Conservation (phyloP, 2,329 filamentous ascomycete genomes). For the Alternaria arborescens region DNA sequence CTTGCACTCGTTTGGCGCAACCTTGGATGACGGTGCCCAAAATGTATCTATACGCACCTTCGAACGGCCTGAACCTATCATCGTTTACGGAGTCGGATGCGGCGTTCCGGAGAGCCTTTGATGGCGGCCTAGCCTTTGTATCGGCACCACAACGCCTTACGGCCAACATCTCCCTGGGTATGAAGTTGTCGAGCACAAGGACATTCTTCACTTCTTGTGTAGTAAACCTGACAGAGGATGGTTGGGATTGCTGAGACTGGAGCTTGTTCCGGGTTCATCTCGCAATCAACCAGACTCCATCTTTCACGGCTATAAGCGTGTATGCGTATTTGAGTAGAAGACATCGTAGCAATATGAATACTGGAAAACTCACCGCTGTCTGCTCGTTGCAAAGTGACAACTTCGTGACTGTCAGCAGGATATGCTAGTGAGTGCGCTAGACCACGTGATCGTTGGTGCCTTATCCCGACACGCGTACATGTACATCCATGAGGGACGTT, state of each 20-base stretch:
- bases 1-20: constrained; percentile 14
- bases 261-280: constrained; percentile 5
- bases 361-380: neutral
- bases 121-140: constrained; percentile 6
- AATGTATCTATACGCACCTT: constrained; percentile 29
- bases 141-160: constrained; percentile 11
- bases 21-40: constrained; percentile 19
- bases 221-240: constrained; percentile 19
- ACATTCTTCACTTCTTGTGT: constrained; percentile 31
- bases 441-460: neutral
- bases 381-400: neutral
- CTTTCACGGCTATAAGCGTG: constrained; percentile 15
- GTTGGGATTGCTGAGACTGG: constrained; percentile 1
- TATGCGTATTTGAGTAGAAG: constrained; percentile 15
- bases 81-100: constrained; percentile 18
- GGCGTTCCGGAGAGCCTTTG: constrained; percentile 28
- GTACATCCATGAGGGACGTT: neutral
- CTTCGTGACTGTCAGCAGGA: neutral
- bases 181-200: neutral
- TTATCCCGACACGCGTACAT: neutral
- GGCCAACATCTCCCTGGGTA: constrained; percentile 12
- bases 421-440: neutral
- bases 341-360: constrained; percentile 19
- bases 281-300: neutral
- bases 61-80: constrained; percentile 24